Evolutionary conservation across 225 moss, liverwort and hornwort genomes (phyloP), one percentile per base, ranked within the genome.

Genomic region (Marchantia polymorpha): DNA sequence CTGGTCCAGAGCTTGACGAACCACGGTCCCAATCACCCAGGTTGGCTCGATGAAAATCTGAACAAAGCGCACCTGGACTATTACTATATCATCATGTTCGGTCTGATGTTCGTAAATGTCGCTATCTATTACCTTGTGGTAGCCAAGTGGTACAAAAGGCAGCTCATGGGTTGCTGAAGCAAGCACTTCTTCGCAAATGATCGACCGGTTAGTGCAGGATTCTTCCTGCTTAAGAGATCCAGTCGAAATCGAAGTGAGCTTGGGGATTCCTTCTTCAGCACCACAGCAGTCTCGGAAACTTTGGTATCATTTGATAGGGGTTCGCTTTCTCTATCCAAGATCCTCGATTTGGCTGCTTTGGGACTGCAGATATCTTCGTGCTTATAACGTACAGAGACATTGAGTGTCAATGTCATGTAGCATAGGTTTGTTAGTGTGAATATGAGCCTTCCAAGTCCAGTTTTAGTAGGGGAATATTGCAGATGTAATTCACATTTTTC

Each of bases 1-100:
- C 10, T 84, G 19, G 58, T 92, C 78, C 84, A 81, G 31, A 77
- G 74, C n/a, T 48, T 82, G 25, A 92, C 92, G 8, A 10, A 64
- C 10, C 73, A 74, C n/a, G 69, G 10, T 16, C 59, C 13, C 1
- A 61, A 54, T 25, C 81, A 81, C 23, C 81, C 78, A 0, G 81
- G 87, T 49, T 92, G 92, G 91, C 74, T 92, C 2, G 79, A 67
- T 53, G 84, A 90, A 31, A 89, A 91, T 66, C 56, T 91, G 64
- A 89, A 92, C 79, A 75, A 73, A 27, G 87, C 87, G 39, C 89
- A 87, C 73, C 79, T 91, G 30, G 88, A 92, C 80, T 85, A 89
- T 69, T 89, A 88, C 49, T 91, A 88, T 77, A 86, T 73, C 76
- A 69, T 92, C 30, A 70, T 89, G 26, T 87, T 87, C 23, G 49